Percentiles rank a stretch among this genome's conserved stretches.
Conservation (phyloP, 2,329 filamentous ascomycete species). For the Coccinonectria pachysandricola region DNA sequence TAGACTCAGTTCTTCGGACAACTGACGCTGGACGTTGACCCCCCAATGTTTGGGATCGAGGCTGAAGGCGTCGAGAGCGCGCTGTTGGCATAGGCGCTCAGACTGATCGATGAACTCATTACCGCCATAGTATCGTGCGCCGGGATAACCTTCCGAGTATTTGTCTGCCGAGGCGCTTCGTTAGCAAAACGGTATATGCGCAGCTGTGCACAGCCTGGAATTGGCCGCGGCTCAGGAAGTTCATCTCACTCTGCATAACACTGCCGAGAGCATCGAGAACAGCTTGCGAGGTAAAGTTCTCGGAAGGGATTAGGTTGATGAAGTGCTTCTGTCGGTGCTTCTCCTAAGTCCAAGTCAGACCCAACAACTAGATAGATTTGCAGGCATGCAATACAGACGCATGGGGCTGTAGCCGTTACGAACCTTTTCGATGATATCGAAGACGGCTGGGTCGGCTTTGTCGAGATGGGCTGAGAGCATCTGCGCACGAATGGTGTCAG, state of each 20-base stretch:
- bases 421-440: conserved; percentile 85
- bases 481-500: conserved; percentile 33
- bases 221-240: too few relatives aligned
- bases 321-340: conserved; percentile 96
- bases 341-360: too few relatives aligned
- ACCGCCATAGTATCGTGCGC: conserved; percentile 90
- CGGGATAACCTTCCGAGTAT: conserved; percentile 96
- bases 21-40: conserved; percentile 82
- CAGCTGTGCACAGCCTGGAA: too few relatives aligned
- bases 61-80: conserved; percentile 79
- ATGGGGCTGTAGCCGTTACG: conserved; percentile 9
- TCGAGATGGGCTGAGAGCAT: conserved; percentile 69
- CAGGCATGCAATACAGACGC: too few relatives aligned
- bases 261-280: conserved; percentile 86
- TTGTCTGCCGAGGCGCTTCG: conserved; percentile 53
- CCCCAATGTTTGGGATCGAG: conserved; percentile 84
- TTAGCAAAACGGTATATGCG: conserved; percentile 3
- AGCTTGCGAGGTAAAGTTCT: conserved; percentile 91
- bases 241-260: conserved; percentile 75
- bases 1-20: too few relatives aligned
- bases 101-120: conserved; percentile 93
- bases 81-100: conserved; percentile 80
- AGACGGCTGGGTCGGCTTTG: conserved; percentile 78
- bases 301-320: conserved; percentile 91
- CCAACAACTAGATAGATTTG: too few relatives aligned